phyloP scores from a whole-genome alignment of 805 yeast species.

The Ogataea allantospora region DNA sequence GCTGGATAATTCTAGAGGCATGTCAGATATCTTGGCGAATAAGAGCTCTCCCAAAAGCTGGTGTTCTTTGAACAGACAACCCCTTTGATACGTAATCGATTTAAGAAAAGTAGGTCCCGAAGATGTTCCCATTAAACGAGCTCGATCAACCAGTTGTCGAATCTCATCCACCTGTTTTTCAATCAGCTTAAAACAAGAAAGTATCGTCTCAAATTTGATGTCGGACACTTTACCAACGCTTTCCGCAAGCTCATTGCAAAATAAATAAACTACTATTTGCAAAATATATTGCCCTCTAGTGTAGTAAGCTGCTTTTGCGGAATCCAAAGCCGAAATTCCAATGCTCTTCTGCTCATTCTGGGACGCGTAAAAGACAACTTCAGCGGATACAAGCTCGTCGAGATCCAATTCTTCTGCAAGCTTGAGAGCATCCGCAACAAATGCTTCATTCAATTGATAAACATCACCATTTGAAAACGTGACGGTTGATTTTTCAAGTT shows the following conservation, averaged over 20 bases:
- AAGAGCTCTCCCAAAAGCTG: slow-evolving; percentile 68
- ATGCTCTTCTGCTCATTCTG: slow-evolving; percentile 35
- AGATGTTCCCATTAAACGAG: slow-evolving; percentile 53
- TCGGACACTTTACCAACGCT: slow-evolving; percentile 4
- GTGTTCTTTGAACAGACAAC: slow-evolving; percentile 62
- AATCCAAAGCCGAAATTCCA: slow-evolving; percentile 51
- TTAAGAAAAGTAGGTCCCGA: slow-evolving; percentile 44
- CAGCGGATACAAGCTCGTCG: slow-evolving; percentile 77
- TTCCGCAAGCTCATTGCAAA: slow-evolving; percentile 24
- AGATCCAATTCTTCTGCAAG: slow-evolving; percentile 65
- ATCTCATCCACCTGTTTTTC: slow-evolving; percentile 56
- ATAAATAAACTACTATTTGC: slow-evolving; percentile 52
- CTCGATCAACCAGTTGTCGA: slow-evolving; percentile 49
- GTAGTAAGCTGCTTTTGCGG: slow-evolving; percentile 68
- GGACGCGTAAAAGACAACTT: slow-evolving; percentile 53
- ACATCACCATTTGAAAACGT: slow-evolving; percentile 54
- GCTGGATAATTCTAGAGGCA: slow-evolving; percentile 20
- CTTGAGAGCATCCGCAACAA: slow-evolving; percentile 55
- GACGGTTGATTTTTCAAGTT: slow-evolving; percentile 47
- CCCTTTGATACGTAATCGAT: slow-evolving; percentile 55
- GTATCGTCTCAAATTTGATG: slow-evolving; percentile 35
- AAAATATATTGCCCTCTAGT: slow-evolving; percentile 71
- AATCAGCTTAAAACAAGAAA: slow-evolving; percentile 56
- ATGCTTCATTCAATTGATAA: slow-evolving; percentile 62
- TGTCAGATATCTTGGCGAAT: slow-evolving; percentile 35